Conservation (phyloP, 2,329 filamentous ascomycete genomes). For the Rhexocercosporidium sp. region DNA sequence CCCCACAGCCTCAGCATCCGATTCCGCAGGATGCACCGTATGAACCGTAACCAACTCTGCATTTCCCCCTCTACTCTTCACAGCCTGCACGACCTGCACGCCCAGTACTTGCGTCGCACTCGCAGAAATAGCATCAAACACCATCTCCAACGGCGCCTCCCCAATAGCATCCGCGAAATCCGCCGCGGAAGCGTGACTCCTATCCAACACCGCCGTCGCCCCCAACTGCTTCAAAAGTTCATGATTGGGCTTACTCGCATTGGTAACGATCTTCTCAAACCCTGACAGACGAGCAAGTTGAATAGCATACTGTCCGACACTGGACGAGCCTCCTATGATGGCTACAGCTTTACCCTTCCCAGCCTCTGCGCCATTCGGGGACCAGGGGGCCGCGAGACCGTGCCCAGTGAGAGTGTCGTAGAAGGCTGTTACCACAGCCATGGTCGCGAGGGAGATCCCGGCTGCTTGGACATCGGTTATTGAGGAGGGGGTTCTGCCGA, state of each 20-base stretch:
- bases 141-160: not conserved
- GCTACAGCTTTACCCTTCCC: not conserved
- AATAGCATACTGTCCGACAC: not conserved
- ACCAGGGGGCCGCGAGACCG: not conserved
- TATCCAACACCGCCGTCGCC: not conserved
- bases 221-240: not conserved
- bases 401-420: not conserved
- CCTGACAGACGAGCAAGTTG: not conserved
- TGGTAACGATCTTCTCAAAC: not conserved
- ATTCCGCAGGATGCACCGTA: not conserved
- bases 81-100: not conserved
- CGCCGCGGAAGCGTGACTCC: not conserved
- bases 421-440: not conserved
- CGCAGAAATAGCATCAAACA: not conserved
- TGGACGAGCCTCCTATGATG: not conserved
- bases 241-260: not conserved
- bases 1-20: not conserved
- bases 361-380: not conserved
- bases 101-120: not conserved
- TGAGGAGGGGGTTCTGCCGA: not conserved
- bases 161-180: not conserved
- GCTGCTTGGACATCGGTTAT: not conserved
- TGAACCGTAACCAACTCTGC: not conserved
- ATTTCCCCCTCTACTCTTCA: not conserved
- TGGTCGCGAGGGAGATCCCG: not conserved